Evolutionary conservation across 106 monocot genomes (phyloP), one percentile per base, ranked within the genome.

Genomic region (Allium sativum): DNA sequence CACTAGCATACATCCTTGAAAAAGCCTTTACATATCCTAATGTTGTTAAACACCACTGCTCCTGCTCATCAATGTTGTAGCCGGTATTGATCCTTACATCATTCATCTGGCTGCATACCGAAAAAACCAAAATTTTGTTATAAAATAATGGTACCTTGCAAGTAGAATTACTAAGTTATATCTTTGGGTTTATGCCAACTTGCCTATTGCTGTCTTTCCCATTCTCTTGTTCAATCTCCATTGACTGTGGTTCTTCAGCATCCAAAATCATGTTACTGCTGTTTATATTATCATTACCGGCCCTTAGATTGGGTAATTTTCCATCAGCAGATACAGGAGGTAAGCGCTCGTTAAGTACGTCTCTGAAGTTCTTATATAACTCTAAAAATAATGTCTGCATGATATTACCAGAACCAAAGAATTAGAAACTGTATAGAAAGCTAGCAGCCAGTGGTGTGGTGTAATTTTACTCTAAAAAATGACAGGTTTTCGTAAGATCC

Each of bases 21-120:
- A 91, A 76, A 47, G 96, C 79, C 65, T 91, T 96, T 21, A 88
- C 80, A 69, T 96, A 78, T 31, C 87, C 87, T 75, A 96, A 60
- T 16, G 87, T 96, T 22, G 78, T 73, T 44, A 84, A 79, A 57
- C 84, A 84, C 96, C 96, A 96, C 64, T 96, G 96, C 69, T 90
- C 91, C 21, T 59, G 70, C 64, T 96, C 91, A 41, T 76, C 87
- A 61, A 78, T 71, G 42, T 64, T 82, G 70, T 91, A 84, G 62
- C 54, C 18, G 21, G 63, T 52, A 45, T 53, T 53, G 22, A 17
- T 59, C 14, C 48, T 73, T 63, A 77, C 79, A 55, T 74, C 82
- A 72, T 80, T 80, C 0, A 8, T n/a, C 67, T 65, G 65, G 51
- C 75, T 81, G 71, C 62, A 62, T 31, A 48, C 11, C 66, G 42